Evolutionary conservation across 1,139 yeast genomes (phyloP), one percentile per base, ranked within the genome.

Genomic region (Nakaseomyces uthaithaninus): DNA sequence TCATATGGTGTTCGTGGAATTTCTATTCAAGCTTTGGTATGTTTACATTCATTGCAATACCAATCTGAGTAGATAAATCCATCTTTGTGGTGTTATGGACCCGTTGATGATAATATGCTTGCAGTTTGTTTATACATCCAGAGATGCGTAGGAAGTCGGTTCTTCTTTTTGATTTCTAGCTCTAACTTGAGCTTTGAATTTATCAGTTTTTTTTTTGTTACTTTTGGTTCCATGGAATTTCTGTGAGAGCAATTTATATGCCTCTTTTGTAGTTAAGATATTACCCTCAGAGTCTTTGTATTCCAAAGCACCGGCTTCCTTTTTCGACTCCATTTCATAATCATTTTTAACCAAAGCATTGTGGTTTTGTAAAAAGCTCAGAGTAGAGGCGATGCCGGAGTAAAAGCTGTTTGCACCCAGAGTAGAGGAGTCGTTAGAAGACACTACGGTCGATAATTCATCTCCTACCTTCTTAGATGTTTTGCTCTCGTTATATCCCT

Each of bases 231-330:
- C 96, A 59, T 91, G 97, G 63, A 86, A 89, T 50, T 80, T 80
- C 50, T 84, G 94, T 1, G 95, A 85, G 42, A 87, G 59, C 45
- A 77, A 76, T 62, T 86, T 89, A 65, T 78, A 89, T 0, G 97
- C 97, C 47, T 82, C 84, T 57, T 83, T 86, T 2, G 79, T 70
- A 35, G 69, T 66, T 39, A 91, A 62, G 17, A 68, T 69, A 37
- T 76, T 69, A 1, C 97, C 97, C 4, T 66, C 57, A 31, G 79
- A 84, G 59, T 89, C 95, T 36, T 69, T 71, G 59, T 87, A 85
- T 27, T 69, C 71, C 7, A 89, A 57, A 16, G 89, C 36, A 53
- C 56, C n/a, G 50, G 46, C 20, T 46, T 48, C 36, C 51, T 51
- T 25, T 45, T 44, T 27, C 47, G 49, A 14, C 53, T 43, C 31